Percentiles rank a stretch among this genome's conserved stretches.
These are phyloP conservation scores for Nemania abortiva DNA, from an alignment of 2,329 filamentous ascomycete species.

Conservation along the genomic window DNA sequence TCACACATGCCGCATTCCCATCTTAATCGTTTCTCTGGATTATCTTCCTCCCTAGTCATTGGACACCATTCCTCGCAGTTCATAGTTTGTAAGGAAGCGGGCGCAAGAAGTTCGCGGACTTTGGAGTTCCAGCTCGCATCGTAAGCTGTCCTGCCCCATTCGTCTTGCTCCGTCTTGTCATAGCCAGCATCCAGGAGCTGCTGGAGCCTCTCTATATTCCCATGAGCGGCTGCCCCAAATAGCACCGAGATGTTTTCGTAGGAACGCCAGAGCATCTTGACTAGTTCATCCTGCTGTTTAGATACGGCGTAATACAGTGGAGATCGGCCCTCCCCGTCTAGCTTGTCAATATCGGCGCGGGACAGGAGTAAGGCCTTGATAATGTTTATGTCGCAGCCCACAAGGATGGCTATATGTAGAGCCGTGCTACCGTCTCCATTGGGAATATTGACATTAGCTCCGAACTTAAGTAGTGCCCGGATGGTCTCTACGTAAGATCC, in stretches of 20 bases:
- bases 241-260: neutral
- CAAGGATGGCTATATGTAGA: neutral
- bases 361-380: neutral
- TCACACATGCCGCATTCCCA: neutral
- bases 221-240: neutral
- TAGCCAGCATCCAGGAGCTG: constrained; percentile 4
- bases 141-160: constrained; percentile 7
- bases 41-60: too few relatives aligned
- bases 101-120: neutral
- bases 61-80: neutral
- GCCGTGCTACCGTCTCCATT: neutral
- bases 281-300: neutral
- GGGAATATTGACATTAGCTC: neutral
- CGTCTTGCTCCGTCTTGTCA: neutral
- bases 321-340: neutral
- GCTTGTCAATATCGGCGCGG: neutral
- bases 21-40: neutral
- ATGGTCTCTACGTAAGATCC: neutral
- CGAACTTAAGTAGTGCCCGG: neutral
- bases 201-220: neutral
- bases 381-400: neutral
- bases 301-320: neutral
- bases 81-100: neutral
- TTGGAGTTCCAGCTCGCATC: neutral
- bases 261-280: neutral